Evolutionary conservation across 1,284 basidiomycete genomes (phyloP).

Genomic region (Fomitiporia mediterranea): DNA sequence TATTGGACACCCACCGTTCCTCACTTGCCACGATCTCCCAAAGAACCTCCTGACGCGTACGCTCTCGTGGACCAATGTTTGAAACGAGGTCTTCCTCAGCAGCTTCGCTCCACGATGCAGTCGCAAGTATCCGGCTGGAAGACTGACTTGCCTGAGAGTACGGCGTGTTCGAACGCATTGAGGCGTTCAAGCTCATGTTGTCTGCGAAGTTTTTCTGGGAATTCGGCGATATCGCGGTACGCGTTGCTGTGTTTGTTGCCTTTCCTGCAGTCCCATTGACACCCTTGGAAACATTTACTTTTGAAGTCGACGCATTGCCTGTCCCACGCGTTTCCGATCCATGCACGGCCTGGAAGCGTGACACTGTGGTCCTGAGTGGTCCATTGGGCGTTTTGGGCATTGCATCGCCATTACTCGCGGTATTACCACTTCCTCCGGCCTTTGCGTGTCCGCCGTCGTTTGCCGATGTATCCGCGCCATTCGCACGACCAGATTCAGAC

Average conservation of each 20-base stretch:
- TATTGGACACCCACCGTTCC: slow-evolving; percentile 64
- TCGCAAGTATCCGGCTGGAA: slow-evolving; percentile 69
- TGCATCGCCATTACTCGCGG: slow-evolving; percentile 55
- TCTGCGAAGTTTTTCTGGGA: slow-evolving; percentile 44
- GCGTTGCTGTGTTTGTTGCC: slow-evolving; percentile 51
- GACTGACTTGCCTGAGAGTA: slow-evolving; percentile 69
- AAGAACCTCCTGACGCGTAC: slow-evolving; percentile 93
- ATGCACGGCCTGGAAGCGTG: slow-evolving; percentile 69
- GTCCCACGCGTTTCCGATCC: slow-evolving; percentile 64
- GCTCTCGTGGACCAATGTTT: slow-evolving; percentile 88
- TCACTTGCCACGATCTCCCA: slow-evolving; percentile 98
- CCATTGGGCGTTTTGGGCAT: slow-evolving; percentile 41
- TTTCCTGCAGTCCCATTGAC: slow-evolving; percentile 30
- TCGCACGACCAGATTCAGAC: slow-evolving; percentile 5
- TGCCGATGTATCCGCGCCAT: slow-evolving; percentile 10
- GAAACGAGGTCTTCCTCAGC: slow-evolving; percentile 93
- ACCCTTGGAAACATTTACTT: slow-evolving; percentile 39
- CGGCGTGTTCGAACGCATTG: slow-evolving; percentile 72
- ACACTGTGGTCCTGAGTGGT: slow-evolving; percentile 56
- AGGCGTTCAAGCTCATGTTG: slow-evolving; percentile 50
- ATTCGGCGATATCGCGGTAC: slow-evolving; percentile 57
- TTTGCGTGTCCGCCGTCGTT: slow-evolving; percentile 3
- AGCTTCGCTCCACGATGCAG: slow-evolving; percentile 91
- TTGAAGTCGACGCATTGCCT: slow-evolving; percentile 43
- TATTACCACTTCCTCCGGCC: neutral